These are phyloP conservation scores for Fusarium cyanostomum DNA, from an alignment of 2,329 filamentous ascomycete genomes.

Conservation along the genomic window DNA sequence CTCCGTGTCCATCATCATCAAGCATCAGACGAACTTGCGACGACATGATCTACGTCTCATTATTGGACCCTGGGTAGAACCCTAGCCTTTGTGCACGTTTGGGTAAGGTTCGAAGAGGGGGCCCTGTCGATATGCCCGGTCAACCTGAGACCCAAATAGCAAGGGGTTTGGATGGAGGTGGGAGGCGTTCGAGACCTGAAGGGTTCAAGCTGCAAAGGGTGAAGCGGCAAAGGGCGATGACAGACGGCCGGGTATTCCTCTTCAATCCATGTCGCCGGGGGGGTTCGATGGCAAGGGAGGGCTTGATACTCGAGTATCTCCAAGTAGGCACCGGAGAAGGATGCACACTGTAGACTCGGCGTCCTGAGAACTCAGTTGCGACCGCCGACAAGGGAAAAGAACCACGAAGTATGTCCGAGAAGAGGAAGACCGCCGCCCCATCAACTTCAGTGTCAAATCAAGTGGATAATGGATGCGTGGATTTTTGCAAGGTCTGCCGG, in stretches of 20 bases:
- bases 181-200: conserved; percentile 10
- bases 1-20: conserved; percentile 37
- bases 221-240: conserved; percentile 19
- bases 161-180: conserved; percentile 30
- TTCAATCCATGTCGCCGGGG: conserved; percentile 30
- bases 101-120: conserved; percentile 6
- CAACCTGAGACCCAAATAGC: conserved; percentile 40
- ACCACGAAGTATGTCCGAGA: conserved; percentile 18
- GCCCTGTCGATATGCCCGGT: conserved; percentile 25
- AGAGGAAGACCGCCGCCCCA: conserved; percentile 7
- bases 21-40: conserved; percentile 41
- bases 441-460: not conserved
- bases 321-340: conserved; percentile 9
- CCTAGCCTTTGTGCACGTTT: conserved; percentile 17
- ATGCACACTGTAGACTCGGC: conserved; percentile 7
- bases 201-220: conserved; percentile 20
- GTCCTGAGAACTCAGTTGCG: conserved; percentile 12
- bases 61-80: conserved; percentile 21
- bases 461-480: not conserved
- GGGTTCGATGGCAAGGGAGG: conserved; percentile 4
- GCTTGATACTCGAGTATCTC: not conserved
- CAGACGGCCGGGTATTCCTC: conserved; percentile 26
- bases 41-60: conserved; percentile 34
- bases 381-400: conserved; percentile 1
- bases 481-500: conserved; percentile 11